Percentiles rank a stretch among this genome's conserved stretches.
phyloP scores from a whole-genome alignment of 352 stramenopile genomes.

The Thraustochytrium striatum region DNA sequence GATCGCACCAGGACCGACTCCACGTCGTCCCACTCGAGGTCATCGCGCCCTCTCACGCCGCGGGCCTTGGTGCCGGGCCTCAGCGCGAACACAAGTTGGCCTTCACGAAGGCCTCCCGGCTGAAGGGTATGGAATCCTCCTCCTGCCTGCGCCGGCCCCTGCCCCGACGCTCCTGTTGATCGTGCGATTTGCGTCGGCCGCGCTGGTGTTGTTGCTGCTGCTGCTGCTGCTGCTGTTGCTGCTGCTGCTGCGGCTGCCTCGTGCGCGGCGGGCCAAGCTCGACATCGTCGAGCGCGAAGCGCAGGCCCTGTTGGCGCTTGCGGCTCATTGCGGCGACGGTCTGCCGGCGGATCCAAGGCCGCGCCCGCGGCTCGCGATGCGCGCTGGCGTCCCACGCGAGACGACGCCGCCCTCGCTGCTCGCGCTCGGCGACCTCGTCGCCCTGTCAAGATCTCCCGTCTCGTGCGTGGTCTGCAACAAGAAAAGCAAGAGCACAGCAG shows the following conservation, averaged over 20 bases:
- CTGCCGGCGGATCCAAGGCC: too few relatives aligned
- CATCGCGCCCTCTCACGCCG: background rate
- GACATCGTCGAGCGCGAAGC: too few relatives aligned
- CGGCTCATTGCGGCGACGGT: too few relatives aligned
- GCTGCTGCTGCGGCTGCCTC: background rate
- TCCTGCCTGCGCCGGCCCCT: background rate
- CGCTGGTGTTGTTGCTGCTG: background rate
- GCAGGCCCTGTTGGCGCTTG: too few relatives aligned
- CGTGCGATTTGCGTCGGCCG: background rate
- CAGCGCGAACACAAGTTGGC: background rate
- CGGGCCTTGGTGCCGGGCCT: background rate
- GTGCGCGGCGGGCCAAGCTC: background rate
- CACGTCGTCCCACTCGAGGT: slow-evolving; percentile 18
- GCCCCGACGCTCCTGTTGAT: background rate
- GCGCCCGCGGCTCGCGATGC: too few relatives aligned
- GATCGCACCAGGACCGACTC: background rate
- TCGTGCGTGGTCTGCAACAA: background rate
- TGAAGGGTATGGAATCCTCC: background rate
- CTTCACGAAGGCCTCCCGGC: background rate
- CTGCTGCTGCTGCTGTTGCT: background rate
- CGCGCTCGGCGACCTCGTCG: too few relatives aligned
- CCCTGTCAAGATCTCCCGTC: background rate
- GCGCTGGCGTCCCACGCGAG: too few relatives aligned
- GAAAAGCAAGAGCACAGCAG: too few relatives aligned
- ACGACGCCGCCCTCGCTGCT: too few relatives aligned